phyloP scores from a whole-genome alignment of 2,329 filamentous ascomycete genomes.

The Stagonosporopsis rhizophila region DNA sequence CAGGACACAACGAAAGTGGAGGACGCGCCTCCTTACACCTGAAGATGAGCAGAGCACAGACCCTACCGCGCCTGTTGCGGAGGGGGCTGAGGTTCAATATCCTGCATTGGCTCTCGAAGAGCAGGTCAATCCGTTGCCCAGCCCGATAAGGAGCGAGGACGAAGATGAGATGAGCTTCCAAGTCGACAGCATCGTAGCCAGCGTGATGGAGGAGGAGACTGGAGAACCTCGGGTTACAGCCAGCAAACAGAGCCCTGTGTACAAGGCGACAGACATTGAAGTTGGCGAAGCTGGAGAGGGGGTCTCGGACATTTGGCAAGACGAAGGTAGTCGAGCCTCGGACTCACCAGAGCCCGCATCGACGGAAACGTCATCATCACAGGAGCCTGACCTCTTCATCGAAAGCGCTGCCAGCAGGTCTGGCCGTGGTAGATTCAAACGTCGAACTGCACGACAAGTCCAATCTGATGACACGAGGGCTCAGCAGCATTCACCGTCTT shows the following conservation, averaged over 20 bases:
- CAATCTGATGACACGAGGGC: constrained; percentile 48
- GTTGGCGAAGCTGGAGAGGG: constrained; percentile 21
- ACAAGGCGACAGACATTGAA: neutral
- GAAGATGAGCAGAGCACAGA: constrained; percentile 37
- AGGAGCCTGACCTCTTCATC: constrained; percentile 41
- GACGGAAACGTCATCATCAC: neutral
- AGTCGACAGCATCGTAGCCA: constrained; percentile 30
- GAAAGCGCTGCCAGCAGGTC: constrained; percentile 41
- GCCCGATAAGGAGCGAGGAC: constrained; percentile 41
- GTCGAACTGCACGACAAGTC: constrained; percentile 48
- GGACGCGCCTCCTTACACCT: constrained; percentile 45
- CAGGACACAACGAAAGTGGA: constrained; percentile 33
- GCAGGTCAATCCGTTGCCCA: constrained; percentile 34
- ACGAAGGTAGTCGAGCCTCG: constrained; percentile 53
- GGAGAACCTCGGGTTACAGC: neutral
- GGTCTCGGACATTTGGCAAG: constrained; percentile 56
- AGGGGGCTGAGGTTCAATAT: constrained; percentile 36
- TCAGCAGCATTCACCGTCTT: constrained; percentile 14
- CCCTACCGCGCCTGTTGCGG: constrained; percentile 14
- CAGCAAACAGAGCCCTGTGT: neutral
- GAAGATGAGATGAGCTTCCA: constrained; percentile 46
- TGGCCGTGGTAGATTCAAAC: constrained; percentile 52
- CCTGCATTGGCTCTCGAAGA: constrained; percentile 28
- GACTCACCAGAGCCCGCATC: constrained; percentile 22
- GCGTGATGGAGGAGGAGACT: constrained; percentile 12